A percentile compares a stretch with the other conserved stretches of the same genome.
phyloP scores from a whole-genome alignment of 2,329 filamentous ascomycete genomes.

The Trichoderma polysporum region DNA sequence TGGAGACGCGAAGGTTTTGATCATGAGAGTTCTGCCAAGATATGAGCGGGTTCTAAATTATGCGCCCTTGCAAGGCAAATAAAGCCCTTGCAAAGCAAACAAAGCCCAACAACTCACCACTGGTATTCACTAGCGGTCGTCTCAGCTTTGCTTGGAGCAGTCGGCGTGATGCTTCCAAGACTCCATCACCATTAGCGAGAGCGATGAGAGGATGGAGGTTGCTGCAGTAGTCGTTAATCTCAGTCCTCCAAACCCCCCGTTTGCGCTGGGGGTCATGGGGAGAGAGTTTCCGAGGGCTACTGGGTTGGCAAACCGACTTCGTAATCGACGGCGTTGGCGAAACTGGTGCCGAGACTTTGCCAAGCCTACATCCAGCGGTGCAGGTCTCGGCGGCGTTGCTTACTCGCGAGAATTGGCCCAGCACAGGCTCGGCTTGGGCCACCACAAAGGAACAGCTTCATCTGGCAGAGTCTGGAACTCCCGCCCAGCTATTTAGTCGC shows the following conservation, averaged over 20 bases:
- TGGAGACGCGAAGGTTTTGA: constrained; percentile 4
- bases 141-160: constrained; percentile 8
- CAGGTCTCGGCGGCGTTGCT: constrained; percentile 22
- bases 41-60: not conserved
- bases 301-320: constrained; percentile 3
- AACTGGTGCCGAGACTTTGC: constrained; percentile 22
- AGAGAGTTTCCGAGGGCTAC: not conserved
- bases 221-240: not conserved
- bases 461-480: constrained; percentile 18
- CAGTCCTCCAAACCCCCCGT: not conserved
- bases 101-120: not conserved
- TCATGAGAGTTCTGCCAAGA: constrained; percentile 11
- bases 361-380: constrained; percentile 20
- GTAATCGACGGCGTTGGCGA: constrained; percentile 18
- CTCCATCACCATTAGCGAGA: constrained; percentile 9
- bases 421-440: not conserved
- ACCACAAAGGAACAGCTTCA: not conserved
- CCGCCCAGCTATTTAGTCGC: not conserved
- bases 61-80: not conserved
- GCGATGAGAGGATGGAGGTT: not conserved
- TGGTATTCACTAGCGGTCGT: not conserved
- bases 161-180: not conserved
- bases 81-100: not conserved
- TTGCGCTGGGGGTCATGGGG: not conserved
- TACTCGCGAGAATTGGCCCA: constrained; percentile 12